A percentile compares a stretch with the other conserved stretches of the same genome.
phyloP scores from a whole-genome alignment of 2,329 filamentous ascomycete genomes.

The Fusarium sp. region DNA sequence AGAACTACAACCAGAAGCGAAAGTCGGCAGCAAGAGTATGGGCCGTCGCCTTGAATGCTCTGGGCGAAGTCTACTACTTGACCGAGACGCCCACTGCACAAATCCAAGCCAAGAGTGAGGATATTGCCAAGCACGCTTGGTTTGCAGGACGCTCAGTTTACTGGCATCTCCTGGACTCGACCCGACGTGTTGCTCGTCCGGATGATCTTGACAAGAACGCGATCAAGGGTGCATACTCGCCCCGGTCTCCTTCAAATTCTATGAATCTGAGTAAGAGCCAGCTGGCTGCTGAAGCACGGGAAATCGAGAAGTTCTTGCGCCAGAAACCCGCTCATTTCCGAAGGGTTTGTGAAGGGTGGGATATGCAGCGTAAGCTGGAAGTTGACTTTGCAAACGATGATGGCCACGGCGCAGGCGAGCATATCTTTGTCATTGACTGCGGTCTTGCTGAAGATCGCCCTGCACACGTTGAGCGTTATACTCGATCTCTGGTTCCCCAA shows the following conservation, averaged over 20 bases:
- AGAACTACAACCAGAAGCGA: slow-evolving; percentile 78
- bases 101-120: slow-evolving; percentile 61
- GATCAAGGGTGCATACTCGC: slow-evolving; percentile 80
- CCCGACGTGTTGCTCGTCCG: slow-evolving; percentile 74
- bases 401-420: slow-evolving; percentile 79
- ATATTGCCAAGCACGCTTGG: slow-evolving; percentile 78
- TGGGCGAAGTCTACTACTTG: slow-evolving; percentile 91
- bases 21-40: slow-evolving; percentile 78
- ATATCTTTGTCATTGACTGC: slow-evolving; percentile 77
- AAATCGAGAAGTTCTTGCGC: slow-evolving; percentile 80
- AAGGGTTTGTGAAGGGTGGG: slow-evolving; percentile 84
- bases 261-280: slow-evolving; percentile 79
- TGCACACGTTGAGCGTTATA: slow-evolving; percentile 58
- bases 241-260: slow-evolving; percentile 78
- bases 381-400: slow-evolving; percentile 91
- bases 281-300: slow-evolving; percentile 78
- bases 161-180: slow-evolving; percentile 85
- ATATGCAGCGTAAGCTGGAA: slow-evolving; percentile 86
- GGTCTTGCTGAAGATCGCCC: slow-evolving; percentile 70
- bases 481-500: slow-evolving; percentile 48
- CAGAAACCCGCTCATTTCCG: slow-evolving; percentile 83
- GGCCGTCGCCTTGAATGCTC: slow-evolving; percentile 92
- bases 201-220: slow-evolving; percentile 78
- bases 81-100: slow-evolving; percentile 72
- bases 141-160: slow-evolving; percentile 78